Conservation (phyloP, 2,329 filamentous ascomycete species). For the Berkeleyomyces rouxiae region DNA sequence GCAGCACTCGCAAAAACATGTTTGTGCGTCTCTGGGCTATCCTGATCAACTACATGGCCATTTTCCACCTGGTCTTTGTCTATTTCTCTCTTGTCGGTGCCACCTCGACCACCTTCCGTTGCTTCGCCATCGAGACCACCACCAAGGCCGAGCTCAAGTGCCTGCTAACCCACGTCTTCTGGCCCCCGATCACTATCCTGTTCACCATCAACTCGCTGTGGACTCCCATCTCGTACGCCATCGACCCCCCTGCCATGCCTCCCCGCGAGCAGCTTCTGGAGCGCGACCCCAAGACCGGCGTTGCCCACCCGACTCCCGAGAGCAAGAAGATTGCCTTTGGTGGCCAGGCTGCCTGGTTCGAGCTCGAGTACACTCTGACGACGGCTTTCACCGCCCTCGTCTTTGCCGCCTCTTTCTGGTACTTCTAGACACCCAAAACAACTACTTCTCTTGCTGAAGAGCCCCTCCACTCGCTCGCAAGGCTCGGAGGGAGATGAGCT, state of each 20-base stretch:
- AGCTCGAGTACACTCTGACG: slow-evolving; percentile 35
- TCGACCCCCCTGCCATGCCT: slow-evolving; percentile 41
- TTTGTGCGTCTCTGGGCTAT: slow-evolving; percentile 36
- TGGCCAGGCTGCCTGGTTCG: slow-evolving; percentile 37
- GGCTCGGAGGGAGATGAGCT: slow-evolving; percentile 5
- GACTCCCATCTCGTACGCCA: slow-evolving; percentile 43
- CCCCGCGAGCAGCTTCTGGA: slow-evolving; percentile 39
- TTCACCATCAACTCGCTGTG: slow-evolving; percentile 38
- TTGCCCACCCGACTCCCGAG: slow-evolving; percentile 33
- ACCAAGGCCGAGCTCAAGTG: slow-evolving; percentile 29
- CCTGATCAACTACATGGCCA: slow-evolving; percentile 37
- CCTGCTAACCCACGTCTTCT: slow-evolving; percentile 43
- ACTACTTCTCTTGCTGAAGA: not conserved
- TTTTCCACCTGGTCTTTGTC: slow-evolving; percentile 38
- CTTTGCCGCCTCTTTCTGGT: slow-evolving; percentile 27
- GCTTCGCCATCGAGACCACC: slow-evolving; percentile 25
- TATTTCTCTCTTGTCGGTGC: slow-evolving; percentile 35
- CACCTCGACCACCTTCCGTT: slow-evolving; percentile 33
- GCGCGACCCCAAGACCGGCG: slow-evolving; percentile 36
- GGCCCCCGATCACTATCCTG: slow-evolving; percentile 43
- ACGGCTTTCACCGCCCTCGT: slow-evolving; percentile 33
- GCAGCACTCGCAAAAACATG: slow-evolving; percentile 33
- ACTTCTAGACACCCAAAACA: slow-evolving; percentile 7
- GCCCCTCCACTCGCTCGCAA: not conserved
- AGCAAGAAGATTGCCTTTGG: slow-evolving; percentile 40